Evolutionary conservation across 2,329 filamentous ascomycete genomes (phyloP), one percentile per base, ranked within the genome.

Genomic region (Phialophora macrospora): DNA sequence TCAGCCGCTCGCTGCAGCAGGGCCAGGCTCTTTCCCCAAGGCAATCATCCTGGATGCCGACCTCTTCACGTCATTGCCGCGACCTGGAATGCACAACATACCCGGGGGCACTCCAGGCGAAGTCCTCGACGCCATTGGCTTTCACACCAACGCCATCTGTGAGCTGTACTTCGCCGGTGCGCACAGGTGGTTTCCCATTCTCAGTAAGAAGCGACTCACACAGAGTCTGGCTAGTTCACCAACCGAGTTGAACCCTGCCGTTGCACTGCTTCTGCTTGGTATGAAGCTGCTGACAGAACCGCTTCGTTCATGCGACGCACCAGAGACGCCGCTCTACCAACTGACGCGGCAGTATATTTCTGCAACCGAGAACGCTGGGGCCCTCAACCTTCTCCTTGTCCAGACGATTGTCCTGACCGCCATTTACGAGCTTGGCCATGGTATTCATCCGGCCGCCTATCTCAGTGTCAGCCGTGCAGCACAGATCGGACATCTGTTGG

Each of bases 351-450:
- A 54, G 17, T 54, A 28, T 54, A 12, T 54, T n/a, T 26, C 24
- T 20, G 20, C 51, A 11, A 32, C 24, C 28, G 51, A 54, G 26
- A 26, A 54, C 22, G 64, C 64, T 17, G 72, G 69, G 0, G 55
- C 71, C 26, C 46, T 73, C 32, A 72, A 71, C 1, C 60, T 74
- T 17, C 62, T 66, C 55, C 52, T 74, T 7, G 55, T 76, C 4
- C 75, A 77, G 62, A 44, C 58, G 14, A 41, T 34, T 5, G 63
- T 78, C 11, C 66, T 79, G 7, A 65, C 77, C 7, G 68, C 74
- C 1, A 22, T 73, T 0, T 78, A 77, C 63, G 76, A 78, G 68
- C 68, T 77, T n/a, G 73, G 74, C 2, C 76, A 78, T 48, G 75
- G 71, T 9, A 73, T 78, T 41, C 76, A 75, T 26, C 76, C 77